Conservation (phyloP, 768 basidiomycete genomes). For the Suillus placidus region DNA sequence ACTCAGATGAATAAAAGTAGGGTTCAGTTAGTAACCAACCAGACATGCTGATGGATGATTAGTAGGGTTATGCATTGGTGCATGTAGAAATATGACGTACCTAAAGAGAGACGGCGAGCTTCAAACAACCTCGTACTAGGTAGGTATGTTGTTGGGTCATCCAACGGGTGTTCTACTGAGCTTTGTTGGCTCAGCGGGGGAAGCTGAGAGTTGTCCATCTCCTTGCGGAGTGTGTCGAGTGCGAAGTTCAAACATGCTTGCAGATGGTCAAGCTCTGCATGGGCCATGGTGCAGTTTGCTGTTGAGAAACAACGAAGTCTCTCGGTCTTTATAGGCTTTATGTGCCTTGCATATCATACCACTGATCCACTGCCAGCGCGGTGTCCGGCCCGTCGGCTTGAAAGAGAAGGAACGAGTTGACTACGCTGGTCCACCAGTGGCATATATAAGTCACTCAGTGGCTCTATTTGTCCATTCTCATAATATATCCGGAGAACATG, state of each 20-base stretch:
- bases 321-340: not conserved
- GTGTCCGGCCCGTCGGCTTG: not conserved
- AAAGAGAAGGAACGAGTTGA: not conserved
- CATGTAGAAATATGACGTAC: not conserved
- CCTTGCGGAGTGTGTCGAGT: slow-evolving; percentile 1
- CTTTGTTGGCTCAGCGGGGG: not conserved
- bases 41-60: not conserved
- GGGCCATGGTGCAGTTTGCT: not conserved
- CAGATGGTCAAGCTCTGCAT: slow-evolving; percentile 1
- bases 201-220: slow-evolving; percentile 1
- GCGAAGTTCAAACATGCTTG: slow-evolving; percentile 7
- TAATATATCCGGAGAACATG: not conserved
- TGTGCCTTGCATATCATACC: not conserved
- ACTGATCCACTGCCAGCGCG: not conserved
- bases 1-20: not conserved
- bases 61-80: too few relatives aligned
- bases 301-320: not conserved
- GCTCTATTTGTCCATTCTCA: not conserved
- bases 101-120: slow-evolving; percentile 9
- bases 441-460: not conserved
- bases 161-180: slow-evolving; percentile 8
- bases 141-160: not conserved
- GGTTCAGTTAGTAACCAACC: not conserved
- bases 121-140: not conserved
- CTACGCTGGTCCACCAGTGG: not conserved